These are phyloP conservation scores for Fusarium papillatum DNA, from an alignment of 2,329 filamentous ascomycete genomes.

Conservation along the genomic window DNA sequence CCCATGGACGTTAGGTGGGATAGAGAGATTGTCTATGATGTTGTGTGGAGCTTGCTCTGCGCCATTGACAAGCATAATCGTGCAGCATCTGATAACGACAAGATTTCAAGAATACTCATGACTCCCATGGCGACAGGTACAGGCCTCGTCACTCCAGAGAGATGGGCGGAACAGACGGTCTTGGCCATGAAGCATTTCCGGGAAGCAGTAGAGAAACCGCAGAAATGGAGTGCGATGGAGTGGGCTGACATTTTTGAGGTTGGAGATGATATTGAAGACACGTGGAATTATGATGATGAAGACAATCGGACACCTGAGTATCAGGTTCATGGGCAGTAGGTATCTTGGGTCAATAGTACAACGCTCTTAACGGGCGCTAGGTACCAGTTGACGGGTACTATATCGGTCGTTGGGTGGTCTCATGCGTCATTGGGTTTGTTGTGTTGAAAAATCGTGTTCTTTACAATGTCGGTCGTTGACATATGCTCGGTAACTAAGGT, in stretches of 20 bases:
- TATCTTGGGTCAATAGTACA: not conserved
- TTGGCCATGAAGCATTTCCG: constrained; percentile 65
- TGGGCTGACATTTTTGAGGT: constrained; percentile 46
- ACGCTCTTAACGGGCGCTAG: not conserved
- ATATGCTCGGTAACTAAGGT: not conserved
- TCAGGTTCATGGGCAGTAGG: not conserved
- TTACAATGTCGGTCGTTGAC: not conserved
- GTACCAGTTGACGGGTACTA: not conserved
- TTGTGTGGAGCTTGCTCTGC: constrained; percentile 64
- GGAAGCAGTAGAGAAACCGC: constrained; percentile 58
- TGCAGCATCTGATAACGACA: constrained; percentile 24
- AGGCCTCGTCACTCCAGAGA: constrained; percentile 58
- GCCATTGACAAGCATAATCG: constrained; percentile 62
- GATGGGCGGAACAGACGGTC: constrained; percentile 65
- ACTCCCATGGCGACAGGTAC: constrained; percentile 64
- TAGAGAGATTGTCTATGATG: constrained; percentile 65
- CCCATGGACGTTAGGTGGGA: constrained; percentile 61
- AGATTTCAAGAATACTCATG: constrained; percentile 60
- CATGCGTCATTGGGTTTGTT: not conserved
- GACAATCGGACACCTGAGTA: not conserved
- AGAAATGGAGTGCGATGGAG: constrained; percentile 54
- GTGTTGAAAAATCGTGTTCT: not conserved
- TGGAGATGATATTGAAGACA: not conserved
- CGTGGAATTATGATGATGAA: not conserved
- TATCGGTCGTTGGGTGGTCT: not conserved